Conservation (phyloP, 2,329 filamentous ascomycete genomes). For the Sporothrix schenckii region DNA sequence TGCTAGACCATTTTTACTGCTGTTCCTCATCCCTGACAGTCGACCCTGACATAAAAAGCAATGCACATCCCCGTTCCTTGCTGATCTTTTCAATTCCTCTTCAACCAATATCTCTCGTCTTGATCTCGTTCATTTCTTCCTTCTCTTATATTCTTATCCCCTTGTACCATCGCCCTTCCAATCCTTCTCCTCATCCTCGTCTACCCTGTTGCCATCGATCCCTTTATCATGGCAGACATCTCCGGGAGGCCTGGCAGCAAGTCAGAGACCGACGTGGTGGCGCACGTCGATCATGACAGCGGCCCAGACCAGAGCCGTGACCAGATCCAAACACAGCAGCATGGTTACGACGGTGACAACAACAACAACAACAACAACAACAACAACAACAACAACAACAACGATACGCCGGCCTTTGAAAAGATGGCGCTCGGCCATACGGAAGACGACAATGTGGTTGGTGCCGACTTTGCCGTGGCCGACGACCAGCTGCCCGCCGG, state of each 20-base stretch:
- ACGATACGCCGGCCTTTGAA: neutral
- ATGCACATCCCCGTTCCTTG: neutral
- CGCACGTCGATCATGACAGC: slow-evolving; percentile 18
- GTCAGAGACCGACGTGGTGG: slow-evolving; percentile 4
- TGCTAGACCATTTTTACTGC: neutral
- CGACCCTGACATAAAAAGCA: slow-evolving; percentile 10
- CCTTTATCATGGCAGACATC: neutral
- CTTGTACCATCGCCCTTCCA: no score
- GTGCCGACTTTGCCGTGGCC: slow-evolving; percentile 27
- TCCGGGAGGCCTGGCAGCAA: neutral
- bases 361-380: neutral
- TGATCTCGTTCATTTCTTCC: neutral
- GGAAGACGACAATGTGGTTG: slow-evolving; percentile 25
- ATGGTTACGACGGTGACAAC: neutral
- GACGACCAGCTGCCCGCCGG: slow-evolving; percentile 30
- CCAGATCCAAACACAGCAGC: neutral
- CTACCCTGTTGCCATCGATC: no score
- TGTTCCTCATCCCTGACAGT: neutral
- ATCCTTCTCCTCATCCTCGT: neutral
- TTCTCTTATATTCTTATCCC: no score
- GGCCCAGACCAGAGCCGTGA: neutral
- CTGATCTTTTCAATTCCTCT: neutral
- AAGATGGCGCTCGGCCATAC: neutral
- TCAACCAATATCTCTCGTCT: neutral
- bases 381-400: slow-evolving; percentile 3